A percentile compares a stretch with the other conserved stretches of the same genome.
Conservation (phyloP, 2,329 filamentous ascomycete species). For the Penicillium decumbens region DNA sequence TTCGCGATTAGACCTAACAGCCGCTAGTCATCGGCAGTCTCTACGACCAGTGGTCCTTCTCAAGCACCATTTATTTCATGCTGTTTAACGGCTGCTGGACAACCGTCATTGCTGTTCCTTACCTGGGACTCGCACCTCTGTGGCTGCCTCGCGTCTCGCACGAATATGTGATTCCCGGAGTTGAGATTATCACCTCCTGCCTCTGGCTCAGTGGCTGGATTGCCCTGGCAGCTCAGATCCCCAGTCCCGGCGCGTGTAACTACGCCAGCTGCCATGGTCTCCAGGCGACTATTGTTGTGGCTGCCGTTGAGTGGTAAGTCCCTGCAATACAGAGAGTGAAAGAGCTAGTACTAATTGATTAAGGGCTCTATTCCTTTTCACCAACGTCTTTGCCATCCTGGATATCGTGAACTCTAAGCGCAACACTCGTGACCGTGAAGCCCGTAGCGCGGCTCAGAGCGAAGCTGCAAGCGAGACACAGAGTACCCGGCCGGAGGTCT, state of each 20-base stretch:
- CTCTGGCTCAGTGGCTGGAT: conserved; percentile 25
- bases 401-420: conserved; percentile 19
- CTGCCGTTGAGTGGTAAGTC: conserved; percentile 22
- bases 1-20: conserved; percentile 2
- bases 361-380: conserved; percentile 23
- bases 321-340: neutral
- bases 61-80: conserved; percentile 22
- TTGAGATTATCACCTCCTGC: conserved; percentile 21
- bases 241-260: conserved; percentile 14
- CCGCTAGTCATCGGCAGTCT: conserved; percentile 18
- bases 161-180: conserved; percentile 19
- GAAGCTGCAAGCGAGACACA: neutral
- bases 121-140: conserved; percentile 24
- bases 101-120: conserved; percentile 20
- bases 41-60: conserved; percentile 23
- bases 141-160: conserved; percentile 22
- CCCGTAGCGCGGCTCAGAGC: neutral
- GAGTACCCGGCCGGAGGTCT: conserved; percentile 4
- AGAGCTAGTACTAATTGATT: neutral
- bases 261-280: conserved; percentile 20
- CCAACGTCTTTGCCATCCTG: conserved; percentile 20
- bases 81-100: conserved; percentile 28
- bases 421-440: conserved; percentile 11
- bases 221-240: conserved; percentile 20
- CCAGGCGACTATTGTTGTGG: conserved; percentile 20